These are phyloP conservation scores for Inga laurina DNA, from an alignment of 306 rosid species.

Conservation along the genomic window DNA sequence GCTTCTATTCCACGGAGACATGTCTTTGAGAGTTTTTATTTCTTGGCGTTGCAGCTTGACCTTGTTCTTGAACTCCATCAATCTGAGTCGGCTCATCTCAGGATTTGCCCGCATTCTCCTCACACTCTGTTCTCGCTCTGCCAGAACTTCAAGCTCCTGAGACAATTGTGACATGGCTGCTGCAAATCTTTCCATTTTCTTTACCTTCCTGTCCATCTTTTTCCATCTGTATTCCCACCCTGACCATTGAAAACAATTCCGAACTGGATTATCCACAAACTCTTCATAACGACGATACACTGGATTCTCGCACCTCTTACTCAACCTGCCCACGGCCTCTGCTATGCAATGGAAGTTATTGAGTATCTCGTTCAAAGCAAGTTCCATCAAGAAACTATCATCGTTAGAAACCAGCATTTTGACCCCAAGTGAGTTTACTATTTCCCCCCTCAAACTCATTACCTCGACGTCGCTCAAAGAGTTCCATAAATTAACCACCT, in stretches of 20 bases:
- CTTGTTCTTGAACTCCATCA: constrained; percentile 58
- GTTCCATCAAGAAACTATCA: constrained; percentile 59
- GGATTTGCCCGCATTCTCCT: constrained; percentile 54
- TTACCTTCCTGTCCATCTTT: constrained; percentile 84
- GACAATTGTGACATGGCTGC: constrained; percentile 52
- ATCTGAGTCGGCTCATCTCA: constrained; percentile 21
- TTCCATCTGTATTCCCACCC: constrained; percentile 79
- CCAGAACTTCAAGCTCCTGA: constrained; percentile 63
- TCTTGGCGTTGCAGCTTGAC: constrained; percentile 65
- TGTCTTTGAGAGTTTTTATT: constrained; percentile 56
- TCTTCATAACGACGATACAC: constrained; percentile 56
- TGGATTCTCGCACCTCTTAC: constrained; percentile 66
- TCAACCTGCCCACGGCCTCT: constrained; percentile 60
- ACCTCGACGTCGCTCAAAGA: constrained; percentile 57
- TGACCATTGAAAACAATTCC: constrained; percentile 47
- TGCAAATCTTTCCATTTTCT: constrained; percentile 82
- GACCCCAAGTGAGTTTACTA: constrained; percentile 61
- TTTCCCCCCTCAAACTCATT: constrained; percentile 47
- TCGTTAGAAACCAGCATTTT: constrained; percentile 63
- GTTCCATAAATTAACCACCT: constrained; percentile 72
- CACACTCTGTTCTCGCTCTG: constrained; percentile 59
- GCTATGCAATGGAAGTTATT: constrained; percentile 56
- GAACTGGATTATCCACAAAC: constrained; percentile 57
- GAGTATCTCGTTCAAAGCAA: constrained; percentile 67
- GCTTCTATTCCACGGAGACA: constrained; percentile 81